Evolutionary conservation across 2,329 filamentous ascomycete species (phyloP).

Genomic region (Aaosphaeria pasadenensis): DNA sequence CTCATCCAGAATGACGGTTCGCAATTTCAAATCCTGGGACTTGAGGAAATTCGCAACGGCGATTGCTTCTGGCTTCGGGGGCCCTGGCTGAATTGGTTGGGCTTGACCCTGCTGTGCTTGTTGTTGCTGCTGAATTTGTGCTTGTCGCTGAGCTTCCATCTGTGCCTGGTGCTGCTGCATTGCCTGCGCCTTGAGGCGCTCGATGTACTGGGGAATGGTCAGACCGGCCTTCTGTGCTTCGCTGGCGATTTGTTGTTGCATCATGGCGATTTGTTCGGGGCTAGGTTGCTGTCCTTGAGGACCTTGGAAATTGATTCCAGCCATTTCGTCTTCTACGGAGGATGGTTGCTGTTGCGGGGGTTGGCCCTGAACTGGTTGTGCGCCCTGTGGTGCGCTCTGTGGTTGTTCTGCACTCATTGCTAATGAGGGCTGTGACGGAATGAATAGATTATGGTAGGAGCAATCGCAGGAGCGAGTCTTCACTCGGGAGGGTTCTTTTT

Average conservation of each 20-base stretch:
- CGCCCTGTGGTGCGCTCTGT: neutral
- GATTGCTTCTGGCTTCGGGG: constrained; percentile 83
- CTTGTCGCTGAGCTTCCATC: constrained; percentile 31
- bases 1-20: constrained; percentile 91
- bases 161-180: constrained; percentile 55
- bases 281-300: constrained; percentile 55
- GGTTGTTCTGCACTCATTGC: neutral
- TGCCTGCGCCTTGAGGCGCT: constrained; percentile 50
- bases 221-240: constrained; percentile 85
- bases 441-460: neutral
- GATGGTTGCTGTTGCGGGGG: no score
- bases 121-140: constrained; percentile 34
- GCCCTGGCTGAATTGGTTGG: constrained; percentile 70
- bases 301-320: neutral
- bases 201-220: constrained; percentile 79
- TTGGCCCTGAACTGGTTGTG: no score
- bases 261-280: constrained; percentile 79
- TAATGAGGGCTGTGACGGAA: neutral
- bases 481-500: no score
- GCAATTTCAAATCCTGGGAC: constrained; percentile 78
- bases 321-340: neutral
- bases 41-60: constrained; percentile 87
- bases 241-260: constrained; percentile 77
- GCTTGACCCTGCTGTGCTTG: constrained; percentile 43
- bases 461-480: no score